These are phyloP conservation scores for Xylaria venustula DNA, from an alignment of 495 filamentous ascomycete genomes.

Conservation along the genomic window DNA sequence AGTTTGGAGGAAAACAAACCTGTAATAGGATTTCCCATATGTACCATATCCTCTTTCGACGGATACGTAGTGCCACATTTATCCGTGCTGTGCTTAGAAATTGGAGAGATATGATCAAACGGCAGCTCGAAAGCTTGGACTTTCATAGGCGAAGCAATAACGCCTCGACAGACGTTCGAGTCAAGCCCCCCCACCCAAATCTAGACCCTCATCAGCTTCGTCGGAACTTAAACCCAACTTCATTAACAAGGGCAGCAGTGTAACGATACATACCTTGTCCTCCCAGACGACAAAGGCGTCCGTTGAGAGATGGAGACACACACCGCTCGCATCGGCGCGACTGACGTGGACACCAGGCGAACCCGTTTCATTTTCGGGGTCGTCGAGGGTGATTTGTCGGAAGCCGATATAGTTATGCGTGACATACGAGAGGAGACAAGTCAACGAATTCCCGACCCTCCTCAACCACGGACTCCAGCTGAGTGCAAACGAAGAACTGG, in stretches of 20 bases:
- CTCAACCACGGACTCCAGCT: conserved; percentile 45
- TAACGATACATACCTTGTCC: conserved; percentile 30
- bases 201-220: conserved; percentile 26
- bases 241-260: neutral
- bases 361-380: conserved; percentile 10
- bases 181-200: conserved; percentile 32
- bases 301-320: conserved; percentile 41
- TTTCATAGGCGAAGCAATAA: conserved; percentile 40
- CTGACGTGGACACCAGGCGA: conserved; percentile 27
- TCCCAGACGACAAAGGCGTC: conserved; percentile 50
- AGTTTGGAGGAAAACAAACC: conserved; percentile 25
- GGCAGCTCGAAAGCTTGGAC: conserved; percentile 38
- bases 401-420: conserved; percentile 47
- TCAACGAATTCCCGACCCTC: conserved; percentile 24
- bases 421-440: conserved; percentile 39
- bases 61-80: conserved; percentile 42
- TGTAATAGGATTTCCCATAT: conserved; percentile 39
- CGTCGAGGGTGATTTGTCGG: conserved; percentile 34
- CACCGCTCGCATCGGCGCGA: conserved; percentile 31
- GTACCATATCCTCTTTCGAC: conserved; percentile 5
- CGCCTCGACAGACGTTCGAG: conserved; percentile 35
- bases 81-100: conserved; percentile 26
- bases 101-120: conserved; percentile 18
- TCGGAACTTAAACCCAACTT: no score
- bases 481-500: conserved; percentile 44